Conservation (phyloP, 1,139 yeast species). For the Sugiyamaella sp. region DNA sequence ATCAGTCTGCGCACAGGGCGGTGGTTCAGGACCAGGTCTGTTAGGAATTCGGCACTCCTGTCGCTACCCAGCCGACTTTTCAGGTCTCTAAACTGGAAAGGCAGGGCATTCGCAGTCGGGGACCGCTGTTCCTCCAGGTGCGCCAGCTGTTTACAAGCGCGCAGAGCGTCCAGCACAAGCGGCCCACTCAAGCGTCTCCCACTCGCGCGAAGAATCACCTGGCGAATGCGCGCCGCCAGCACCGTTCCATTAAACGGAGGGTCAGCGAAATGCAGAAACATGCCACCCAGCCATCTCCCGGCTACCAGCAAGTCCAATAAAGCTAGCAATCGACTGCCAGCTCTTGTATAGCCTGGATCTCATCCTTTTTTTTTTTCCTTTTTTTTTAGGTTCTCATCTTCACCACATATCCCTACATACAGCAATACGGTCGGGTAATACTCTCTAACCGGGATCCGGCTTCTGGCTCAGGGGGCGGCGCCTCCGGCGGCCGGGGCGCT, state of each 20-base stretch:
- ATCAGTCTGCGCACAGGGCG: constrained; percentile 12
- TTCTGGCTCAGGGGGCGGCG: not conserved
- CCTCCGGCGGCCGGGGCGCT: constrained; percentile 6
- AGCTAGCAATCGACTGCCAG: too few relatives aligned
- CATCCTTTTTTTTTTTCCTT: too few relatives aligned
- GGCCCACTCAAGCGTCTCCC: not conserved
- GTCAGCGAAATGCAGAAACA: constrained; percentile 24
- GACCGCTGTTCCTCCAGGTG: not conserved
- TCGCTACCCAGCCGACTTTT: not conserved
- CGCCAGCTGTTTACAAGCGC: constrained; percentile 22
- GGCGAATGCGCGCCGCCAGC: constrained; percentile 16
- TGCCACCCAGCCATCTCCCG: not conserved
- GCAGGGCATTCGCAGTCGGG: constrained; percentile 9
- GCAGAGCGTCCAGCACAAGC: constrained; percentile 19
- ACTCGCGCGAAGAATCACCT: constrained; percentile 12
- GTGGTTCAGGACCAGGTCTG: constrained; percentile 9
- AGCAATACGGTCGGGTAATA: not conserved
- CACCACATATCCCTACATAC: not conserved
- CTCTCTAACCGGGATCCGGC: not conserved
- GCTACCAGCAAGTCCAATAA: constrained; percentile 2
- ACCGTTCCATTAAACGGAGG: constrained; percentile 20
- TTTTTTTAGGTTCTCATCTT: too few relatives aligned
- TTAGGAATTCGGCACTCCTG: constrained; percentile 7
- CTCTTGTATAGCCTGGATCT: too few relatives aligned
- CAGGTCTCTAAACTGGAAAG: constrained; percentile 8